Conservation (phyloP, 1,284 basidiomycete genomes). For the Wallemia mellicola region DNA sequence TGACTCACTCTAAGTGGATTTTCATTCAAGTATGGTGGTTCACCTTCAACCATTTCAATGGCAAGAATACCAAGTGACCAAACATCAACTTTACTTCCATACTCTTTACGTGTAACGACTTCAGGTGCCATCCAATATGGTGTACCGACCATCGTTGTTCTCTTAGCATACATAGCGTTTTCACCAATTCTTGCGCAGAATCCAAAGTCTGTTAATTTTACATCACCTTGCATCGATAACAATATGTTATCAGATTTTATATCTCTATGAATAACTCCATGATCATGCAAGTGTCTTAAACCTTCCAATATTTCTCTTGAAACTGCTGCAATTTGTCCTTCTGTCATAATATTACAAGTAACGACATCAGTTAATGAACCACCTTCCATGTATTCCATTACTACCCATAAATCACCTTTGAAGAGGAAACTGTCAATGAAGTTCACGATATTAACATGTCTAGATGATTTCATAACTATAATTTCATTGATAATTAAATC, state of each 20-base stretch:
- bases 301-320: constrained; percentile 69
- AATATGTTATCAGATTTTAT: constrained; percentile 96
- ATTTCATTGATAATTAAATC: constrained; percentile 99
- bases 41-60: constrained; percentile 98
- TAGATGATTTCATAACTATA: constrained; percentile 83
- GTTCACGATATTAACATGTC: constrained; percentile 95
- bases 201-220: constrained; percentile 96
- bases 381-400: constrained; percentile 99
- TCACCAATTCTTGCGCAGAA: constrained; percentile 96
- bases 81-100: constrained; percentile 94
- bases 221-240: constrained; percentile 68
- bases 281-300: constrained; percentile 65
- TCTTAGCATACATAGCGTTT: constrained; percentile 44
- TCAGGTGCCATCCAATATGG: constrained; percentile 99
- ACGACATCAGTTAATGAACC: constrained; percentile 71
- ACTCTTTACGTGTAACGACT: constrained; percentile 91
- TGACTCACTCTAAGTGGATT: constrained; percentile 58
- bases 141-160: constrained; percentile 98
- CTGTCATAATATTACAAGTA: constrained; percentile 82
- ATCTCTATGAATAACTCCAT: constrained; percentile 87
- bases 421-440: constrained; percentile 95
- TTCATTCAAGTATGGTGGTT: constrained; percentile 91
- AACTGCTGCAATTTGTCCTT: constrained; percentile 74
- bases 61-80: constrained; percentile 98
- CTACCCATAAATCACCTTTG: constrained; percentile 96